These are phyloP conservation scores for Kurtzmaniella quercitrusa DNA, from an alignment of 1,139 yeast species.

Conservation along the genomic window DNA sequence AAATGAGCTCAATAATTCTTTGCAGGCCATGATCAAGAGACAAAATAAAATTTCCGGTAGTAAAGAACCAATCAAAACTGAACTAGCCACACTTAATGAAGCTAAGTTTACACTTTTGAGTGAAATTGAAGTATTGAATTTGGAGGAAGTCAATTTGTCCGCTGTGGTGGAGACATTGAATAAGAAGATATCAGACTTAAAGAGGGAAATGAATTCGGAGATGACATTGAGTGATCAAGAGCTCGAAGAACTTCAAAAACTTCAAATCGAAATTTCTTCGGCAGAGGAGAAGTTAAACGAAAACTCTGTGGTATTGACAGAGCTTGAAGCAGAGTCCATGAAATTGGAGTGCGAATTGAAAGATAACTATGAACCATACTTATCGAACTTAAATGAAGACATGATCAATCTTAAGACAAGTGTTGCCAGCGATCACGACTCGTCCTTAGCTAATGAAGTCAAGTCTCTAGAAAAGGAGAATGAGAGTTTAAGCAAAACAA, in stretches of 20 bases:
- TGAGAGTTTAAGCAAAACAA: conserved; percentile 23
- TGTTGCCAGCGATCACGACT: conserved; percentile 17
- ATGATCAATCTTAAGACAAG: neutral
- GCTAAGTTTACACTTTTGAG: conserved; percentile 41
- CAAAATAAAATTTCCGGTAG: conserved; percentile 31
- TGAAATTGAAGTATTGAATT: conserved; percentile 17
- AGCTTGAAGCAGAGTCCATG: conserved; percentile 49
- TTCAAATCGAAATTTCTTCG: conserved; percentile 36
- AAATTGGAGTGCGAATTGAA: conserved; percentile 54
- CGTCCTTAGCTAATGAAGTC: conserved; percentile 43
- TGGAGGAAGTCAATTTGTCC: conserved; percentile 10
- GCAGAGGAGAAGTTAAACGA: conserved; percentile 40
- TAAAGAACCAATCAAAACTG: conserved; percentile 43
- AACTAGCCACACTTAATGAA: conserved; percentile 37
- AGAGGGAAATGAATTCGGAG: conserved; percentile 52
- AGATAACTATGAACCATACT: conserved; percentile 40
- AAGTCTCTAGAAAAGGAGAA: conserved; percentile 38
- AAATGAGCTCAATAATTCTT: conserved; percentile 34
- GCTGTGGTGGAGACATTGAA: conserved; percentile 21
- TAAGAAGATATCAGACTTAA: conserved; percentile 22
- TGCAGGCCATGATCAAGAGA: conserved; percentile 41
- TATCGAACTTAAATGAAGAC: conserved; percentile 17
- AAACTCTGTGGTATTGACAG: conserved; percentile 41
- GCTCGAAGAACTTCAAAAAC: conserved; percentile 27
- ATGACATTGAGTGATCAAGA: conserved; percentile 52